A percentile compares a stretch with the other conserved stretches of the same genome.
phyloP scores from a whole-genome alignment of 2,329 filamentous ascomycete genomes.

The Pestalotiopsis sp. region DNA sequence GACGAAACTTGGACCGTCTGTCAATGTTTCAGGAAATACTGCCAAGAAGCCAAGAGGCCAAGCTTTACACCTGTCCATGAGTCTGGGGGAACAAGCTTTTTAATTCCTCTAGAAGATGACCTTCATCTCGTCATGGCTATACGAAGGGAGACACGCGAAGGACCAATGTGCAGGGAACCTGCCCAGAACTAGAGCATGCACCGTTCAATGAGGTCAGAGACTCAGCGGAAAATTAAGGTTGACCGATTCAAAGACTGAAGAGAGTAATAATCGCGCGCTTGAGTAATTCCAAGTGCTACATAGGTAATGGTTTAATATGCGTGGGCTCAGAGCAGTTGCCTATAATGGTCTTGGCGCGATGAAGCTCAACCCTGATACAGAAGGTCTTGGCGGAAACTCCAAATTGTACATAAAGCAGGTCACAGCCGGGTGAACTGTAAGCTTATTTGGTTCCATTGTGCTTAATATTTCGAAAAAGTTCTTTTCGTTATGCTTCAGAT shows the following conservation, averaged over 20 bases:
- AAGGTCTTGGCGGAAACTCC: neutral
- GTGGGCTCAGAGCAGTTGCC: neutral
- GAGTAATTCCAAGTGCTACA: neutral
- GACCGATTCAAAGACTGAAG: neutral
- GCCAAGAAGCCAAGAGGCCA: neutral
- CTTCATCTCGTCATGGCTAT: neutral
- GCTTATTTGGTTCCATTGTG: no score
- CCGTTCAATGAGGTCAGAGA: neutral
- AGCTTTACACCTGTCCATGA: neutral
- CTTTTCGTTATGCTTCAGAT: no score
- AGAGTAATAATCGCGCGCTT: neutral
- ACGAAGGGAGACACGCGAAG: neutral
- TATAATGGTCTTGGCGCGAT: neutral
- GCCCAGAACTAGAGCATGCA: neutral
- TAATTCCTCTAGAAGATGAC: no score
- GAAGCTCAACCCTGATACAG: neutral
- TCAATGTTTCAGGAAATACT: neutral
- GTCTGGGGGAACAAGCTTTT: neutral
- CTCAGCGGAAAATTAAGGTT: neutral
- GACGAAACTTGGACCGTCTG: neutral
- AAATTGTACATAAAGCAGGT: neutral
- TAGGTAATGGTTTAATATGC: neutral
- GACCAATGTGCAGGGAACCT: neutral
- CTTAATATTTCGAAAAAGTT: no score
- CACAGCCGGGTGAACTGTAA: neutral